These are phyloP conservation scores for Myxozyma geophila DNA, from an alignment of 805 yeast species.

Conservation along the genomic window DNA sequence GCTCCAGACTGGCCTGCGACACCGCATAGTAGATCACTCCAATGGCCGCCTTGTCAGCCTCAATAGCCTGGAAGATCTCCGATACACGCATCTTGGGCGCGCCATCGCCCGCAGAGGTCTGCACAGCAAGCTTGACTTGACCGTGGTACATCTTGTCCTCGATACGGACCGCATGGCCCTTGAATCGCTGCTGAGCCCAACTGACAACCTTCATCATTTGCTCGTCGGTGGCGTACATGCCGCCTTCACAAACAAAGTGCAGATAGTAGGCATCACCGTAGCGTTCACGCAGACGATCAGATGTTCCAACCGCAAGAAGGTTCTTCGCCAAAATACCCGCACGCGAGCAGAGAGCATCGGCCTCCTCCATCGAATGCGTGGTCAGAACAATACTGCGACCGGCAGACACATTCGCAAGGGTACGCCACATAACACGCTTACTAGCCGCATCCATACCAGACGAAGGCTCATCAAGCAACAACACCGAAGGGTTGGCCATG, in stretches of 20 bases:
- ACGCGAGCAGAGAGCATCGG: conserved; percentile 46
- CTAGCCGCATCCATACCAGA: conserved; percentile 49
- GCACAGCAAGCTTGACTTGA: conserved; percentile 43
- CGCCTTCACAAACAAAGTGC: conserved; percentile 42
- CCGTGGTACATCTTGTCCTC: conserved; percentile 45
- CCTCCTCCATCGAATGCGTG: conserved; percentile 49
- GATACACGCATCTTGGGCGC: conserved; percentile 37
- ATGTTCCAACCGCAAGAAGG: conserved; percentile 45
- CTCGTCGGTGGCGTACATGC: conserved; percentile 40
- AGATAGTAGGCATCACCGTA: conserved; percentile 44
- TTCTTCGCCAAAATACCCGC: conserved; percentile 45
- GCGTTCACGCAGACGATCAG: conserved; percentile 40
- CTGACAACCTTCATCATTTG: conserved; percentile 40
- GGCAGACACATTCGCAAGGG: conserved; percentile 43
- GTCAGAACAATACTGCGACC: conserved; percentile 46
- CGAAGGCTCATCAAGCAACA: conserved; percentile 48
- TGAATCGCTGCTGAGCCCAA: conserved; percentile 39
- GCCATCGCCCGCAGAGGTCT: conserved; percentile 33
- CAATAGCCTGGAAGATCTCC: conserved; percentile 37
- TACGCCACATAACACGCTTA: conserved; percentile 48
- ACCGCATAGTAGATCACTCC: conserved; percentile 44
- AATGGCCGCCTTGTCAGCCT: conserved; percentile 26
- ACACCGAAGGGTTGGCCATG: conserved; percentile 47
- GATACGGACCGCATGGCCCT: conserved; percentile 37
- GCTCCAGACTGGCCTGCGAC: conserved; percentile 44